Evolutionary conservation across 176 grass and related monocot species (phyloP), one percentile per base, ranked within the genome.

Genomic region (Carex kokanica): DNA sequence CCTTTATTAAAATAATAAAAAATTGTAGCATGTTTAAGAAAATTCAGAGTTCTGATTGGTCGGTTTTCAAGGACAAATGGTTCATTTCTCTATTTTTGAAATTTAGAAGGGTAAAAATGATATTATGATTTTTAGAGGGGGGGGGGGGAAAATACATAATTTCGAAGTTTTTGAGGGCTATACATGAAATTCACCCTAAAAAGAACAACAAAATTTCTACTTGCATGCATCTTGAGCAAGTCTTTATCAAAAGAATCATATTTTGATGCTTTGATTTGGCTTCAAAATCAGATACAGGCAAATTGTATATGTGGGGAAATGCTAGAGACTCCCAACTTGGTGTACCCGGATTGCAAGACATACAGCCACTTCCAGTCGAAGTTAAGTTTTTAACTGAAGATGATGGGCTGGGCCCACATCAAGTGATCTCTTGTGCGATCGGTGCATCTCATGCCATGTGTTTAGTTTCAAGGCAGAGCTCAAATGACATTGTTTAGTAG

Each of bases 281-380:
- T 80, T 60, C 11, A 82, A 78, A 87, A 41, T 10, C 86, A 99
- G 91, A 90, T 5, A 80, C 88, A 81, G 96, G 96, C 5, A 85
- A 95, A 34, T 78, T 99, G 18, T 95, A 90, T 77, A 95, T 95
- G 93, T 93, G 93, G 96, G 93, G 96, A 92, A 99, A 99, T 88
- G 93, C 96, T 82, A 95, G 93, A 86, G 96, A 99, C 32, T 95
- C 89, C 27, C 96, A 99, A 32, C 82, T 99, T 84, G 96, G 96
- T 2, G 82, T 95, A 67, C 93, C 96, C 31, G 88, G 85, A 43
- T 54, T 93, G 31, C 91, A 83, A 32, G 91, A 95, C 86, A 27
- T 99, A 57, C 92, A 95, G 47, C 78, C 89, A 21, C 66, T 92
- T 66, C 93, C 96, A 0, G 79, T 88, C n/a, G 86, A 99, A 84